Conservation (phyloP, 2,329 filamentous ascomycete genomes). For the Cladorrhinum sp. region DNA sequence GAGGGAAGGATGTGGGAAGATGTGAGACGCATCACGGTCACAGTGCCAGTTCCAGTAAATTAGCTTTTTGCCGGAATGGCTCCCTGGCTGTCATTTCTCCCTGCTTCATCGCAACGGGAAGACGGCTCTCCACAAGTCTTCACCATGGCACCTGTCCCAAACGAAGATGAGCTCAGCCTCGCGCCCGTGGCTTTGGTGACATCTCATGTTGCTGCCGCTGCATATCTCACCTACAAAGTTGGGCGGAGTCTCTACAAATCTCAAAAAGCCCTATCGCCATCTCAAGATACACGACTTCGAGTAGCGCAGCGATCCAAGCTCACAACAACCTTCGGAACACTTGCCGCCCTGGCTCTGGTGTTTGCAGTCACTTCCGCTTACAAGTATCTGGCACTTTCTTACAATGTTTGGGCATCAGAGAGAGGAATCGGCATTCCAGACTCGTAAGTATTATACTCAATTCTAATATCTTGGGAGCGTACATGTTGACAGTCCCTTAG, state of each 20-base stretch:
- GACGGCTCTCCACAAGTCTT: background rate
- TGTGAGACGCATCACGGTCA: too few relatives aligned
- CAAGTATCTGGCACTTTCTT: conserved; percentile 35
- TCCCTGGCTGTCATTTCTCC: background rate
- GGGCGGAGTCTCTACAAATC: conserved; percentile 35
- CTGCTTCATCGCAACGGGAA: background rate
- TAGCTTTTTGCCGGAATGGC: background rate
- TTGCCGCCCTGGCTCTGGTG: conserved; percentile 32
- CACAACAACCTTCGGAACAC: conserved; percentile 33
- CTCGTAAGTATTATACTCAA: conserved; percentile 27
- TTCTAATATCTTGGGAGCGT: too few relatives aligned
- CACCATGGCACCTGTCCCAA: conserved; percentile 7
- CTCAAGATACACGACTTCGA: conserved; percentile 37
- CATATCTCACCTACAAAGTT: conserved; percentile 35
- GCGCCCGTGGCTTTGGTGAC: conserved; percentile 31
- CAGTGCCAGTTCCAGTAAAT: background rate
- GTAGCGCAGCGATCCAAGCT: conserved; percentile 34
- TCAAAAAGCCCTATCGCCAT: conserved; percentile 34
- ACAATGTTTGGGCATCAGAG: conserved; percentile 39
- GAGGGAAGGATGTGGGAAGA: background rate
- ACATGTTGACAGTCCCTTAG: background rate
- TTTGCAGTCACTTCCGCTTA: conserved; percentile 32
- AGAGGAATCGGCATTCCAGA: conserved; percentile 33
- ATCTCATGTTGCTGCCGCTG: conserved; percentile 29
- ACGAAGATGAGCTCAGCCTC: conserved; percentile 29